A percentile compares a stretch with the other conserved stretches of the same genome.
Conservation (phyloP, 2,329 filamentous ascomycete species). For the Exophiala sp. region DNA sequence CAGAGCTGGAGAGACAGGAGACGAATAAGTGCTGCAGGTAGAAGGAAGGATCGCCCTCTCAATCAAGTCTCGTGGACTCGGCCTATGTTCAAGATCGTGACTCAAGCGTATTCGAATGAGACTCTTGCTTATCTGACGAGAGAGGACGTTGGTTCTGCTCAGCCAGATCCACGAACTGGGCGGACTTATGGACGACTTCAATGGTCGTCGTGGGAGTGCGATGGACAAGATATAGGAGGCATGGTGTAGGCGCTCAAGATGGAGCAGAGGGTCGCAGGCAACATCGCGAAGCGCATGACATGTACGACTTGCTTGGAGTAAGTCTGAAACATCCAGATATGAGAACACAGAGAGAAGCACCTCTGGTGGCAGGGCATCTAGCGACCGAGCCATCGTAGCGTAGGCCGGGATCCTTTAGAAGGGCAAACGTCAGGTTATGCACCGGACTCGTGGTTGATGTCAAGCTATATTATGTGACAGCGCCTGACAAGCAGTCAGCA, state of each 20-base stretch:
- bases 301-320: conserved; percentile 43
- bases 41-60: conserved; percentile 62
- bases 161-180: conserved; percentile 64
- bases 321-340: conserved; percentile 47
- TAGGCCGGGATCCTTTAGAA: background rate
- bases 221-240: conserved; percentile 54
- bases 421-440: background rate
- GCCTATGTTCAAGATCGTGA: conserved; percentile 58
- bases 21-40: conserved; percentile 49
- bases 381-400: conserved; percentile 5
- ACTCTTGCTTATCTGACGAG: conserved; percentile 60
- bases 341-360: conserved; percentile 44
- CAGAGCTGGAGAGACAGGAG: conserved; percentile 25
- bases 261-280: conserved; percentile 63
- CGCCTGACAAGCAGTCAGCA: background rate
- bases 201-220: conserved; percentile 54
- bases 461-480: background rate
- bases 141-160: conserved; percentile 62
- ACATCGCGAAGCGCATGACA: conserved; percentile 61
- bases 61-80: conserved; percentile 59
- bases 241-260: conserved; percentile 58
- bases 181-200: conserved; percentile 60
- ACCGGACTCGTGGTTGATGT: background rate
- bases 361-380: conserved; percentile 39
- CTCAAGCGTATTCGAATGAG: conserved; percentile 65